Base-by-base conservation (phyloP, 257 asterid species). In the Avicennia marina region DNA sequence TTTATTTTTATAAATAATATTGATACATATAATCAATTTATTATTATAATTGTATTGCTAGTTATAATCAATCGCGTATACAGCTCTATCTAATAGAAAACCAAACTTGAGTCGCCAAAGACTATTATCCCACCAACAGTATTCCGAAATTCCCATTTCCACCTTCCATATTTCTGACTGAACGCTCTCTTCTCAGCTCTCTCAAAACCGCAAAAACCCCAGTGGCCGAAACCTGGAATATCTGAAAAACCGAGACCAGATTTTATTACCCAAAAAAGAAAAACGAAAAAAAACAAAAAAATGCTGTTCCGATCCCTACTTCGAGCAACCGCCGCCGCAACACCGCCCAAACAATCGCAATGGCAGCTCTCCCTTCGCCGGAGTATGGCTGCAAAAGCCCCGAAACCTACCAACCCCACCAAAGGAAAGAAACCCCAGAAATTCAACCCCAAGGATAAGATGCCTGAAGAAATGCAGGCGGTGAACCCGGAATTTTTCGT, bases 241-340 rank as follows among this genome's bases (percentile, higher is more conserved):
- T 39, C 63, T 42, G 33, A 27, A 55, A 27, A 51, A 48, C 50
- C 46, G n/a, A n/a, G n/a, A n/a, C n/a, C n/a, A n/a, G n/a, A n/a
- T n/a, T n/a, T n/a, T n/a, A n/a, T n/a, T n/a, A n/a, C n/a, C n/a
- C n/a, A n/a, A n/a, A n/a, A n/a, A 33, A 7, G 11, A 24, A 26
- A 11, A 53, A 7, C 4, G 1, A 20, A 21, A 36, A 33, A 20
- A 10, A 33, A n/a, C n/a, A 45, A 62, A 74, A 62, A 76, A 24
- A 78, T 81, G 83, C 61, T 91, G 72, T 76, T 80, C 66, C 87
- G 95, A 39, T 77, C 84, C 58, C 66, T 89, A 25, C 82, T 80
- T 79, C 90, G 97, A 62, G 60, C 83, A 26, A 69, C 76, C 56
- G 24, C 83, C 61, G 68, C 71, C 60, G 65, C 74, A 2, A 22